Evolutionary conservation across 73 alveolate species (phyloP), one percentile per base, ranked within the genome.

Genomic region (Symbiodinium natans): DNA sequence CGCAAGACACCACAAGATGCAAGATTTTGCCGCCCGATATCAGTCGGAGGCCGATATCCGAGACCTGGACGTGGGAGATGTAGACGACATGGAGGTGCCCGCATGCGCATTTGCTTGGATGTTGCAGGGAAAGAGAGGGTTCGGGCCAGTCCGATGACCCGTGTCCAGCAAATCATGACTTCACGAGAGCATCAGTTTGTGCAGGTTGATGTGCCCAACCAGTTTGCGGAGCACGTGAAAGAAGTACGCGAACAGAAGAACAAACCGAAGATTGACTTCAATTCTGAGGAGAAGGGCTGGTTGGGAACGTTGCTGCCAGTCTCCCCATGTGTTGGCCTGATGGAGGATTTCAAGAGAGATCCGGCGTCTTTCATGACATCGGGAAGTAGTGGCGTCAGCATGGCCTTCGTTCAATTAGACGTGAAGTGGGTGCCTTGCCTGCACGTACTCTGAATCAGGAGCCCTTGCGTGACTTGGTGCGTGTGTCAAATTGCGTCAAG

Each of bases 121-220:
- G 84, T 5, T 2, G 84, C 27, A 29, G 29, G 6, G 29, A 41
- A 27, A 73, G 34, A 63, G 82, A 36, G 29, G 19, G 29, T n/a
- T 73, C 4, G 29, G 27, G 84, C 42, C 84, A 73, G 42, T 73
- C 84, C 42, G 34, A 29, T 41, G 10, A 31, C 19, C 19, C 59
- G 13, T 46, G 13, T 46, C 21, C 13, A 46, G 59, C 59, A 46
- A 13, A 13, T 13, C 13, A 13, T 13, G 6, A 6, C 59, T 46
- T 46, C 13, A 10, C 71, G 41, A 33, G 39, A 23, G 6, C 29
- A 17, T 39, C 38, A 10, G 7, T 25, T 29, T 6, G 34, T 7
- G 84, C 94, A 88, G 95, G 82, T 36, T 19, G 95, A 88, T 25
- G 95, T 88, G 33, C 95, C 95, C 36, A 74, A 34, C 39, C 95